Evolutionary conservation across 768 basidiomycete species (phyloP).

Genomic region (Podaxis sp.): DNA sequence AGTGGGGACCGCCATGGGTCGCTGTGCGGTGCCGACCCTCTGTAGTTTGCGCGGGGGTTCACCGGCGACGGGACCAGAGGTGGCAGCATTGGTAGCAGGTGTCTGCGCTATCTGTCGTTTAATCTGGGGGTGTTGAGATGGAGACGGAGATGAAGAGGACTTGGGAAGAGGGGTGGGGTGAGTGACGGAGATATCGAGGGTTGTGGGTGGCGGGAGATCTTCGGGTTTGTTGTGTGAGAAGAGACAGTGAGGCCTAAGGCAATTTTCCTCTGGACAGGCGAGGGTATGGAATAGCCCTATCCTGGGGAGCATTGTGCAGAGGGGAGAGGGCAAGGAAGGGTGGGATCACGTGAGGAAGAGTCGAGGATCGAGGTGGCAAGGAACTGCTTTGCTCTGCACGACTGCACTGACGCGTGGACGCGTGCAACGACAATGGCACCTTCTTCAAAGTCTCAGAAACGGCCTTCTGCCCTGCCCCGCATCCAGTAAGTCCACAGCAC

Average conservation of each 20-base stretch:
- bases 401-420: background rate
- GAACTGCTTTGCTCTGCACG: too few species aligned
- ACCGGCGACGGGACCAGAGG: constrained; percentile 19
- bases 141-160: constrained; percentile 27
- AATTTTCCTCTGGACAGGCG: constrained; percentile 57
- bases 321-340: constrained; percentile 3
- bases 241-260: constrained; percentile 53
- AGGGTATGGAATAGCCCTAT: constrained; percentile 55
- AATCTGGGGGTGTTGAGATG: constrained; percentile 23
- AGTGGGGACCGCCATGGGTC: constrained; percentile 42
- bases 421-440: background rate
- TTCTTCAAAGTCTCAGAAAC: background rate
- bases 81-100: constrained; percentile 28
- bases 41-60: constrained; percentile 69
- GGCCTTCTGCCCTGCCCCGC: background rate
- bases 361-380: background rate
- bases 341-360: background rate
- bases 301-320: constrained; percentile 57
- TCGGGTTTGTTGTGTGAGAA: constrained; percentile 54
- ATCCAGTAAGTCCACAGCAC: background rate
- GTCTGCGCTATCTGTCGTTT: constrained; percentile 46
- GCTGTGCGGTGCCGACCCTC: constrained; percentile 44
- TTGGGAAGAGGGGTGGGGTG: constrained; percentile 18
- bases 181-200: constrained; percentile 38
- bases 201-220: constrained; percentile 32